These are phyloP conservation scores for Verticillium nubilum DNA, from an alignment of 2,329 filamentous ascomycete species.

Conservation along the genomic window DNA sequence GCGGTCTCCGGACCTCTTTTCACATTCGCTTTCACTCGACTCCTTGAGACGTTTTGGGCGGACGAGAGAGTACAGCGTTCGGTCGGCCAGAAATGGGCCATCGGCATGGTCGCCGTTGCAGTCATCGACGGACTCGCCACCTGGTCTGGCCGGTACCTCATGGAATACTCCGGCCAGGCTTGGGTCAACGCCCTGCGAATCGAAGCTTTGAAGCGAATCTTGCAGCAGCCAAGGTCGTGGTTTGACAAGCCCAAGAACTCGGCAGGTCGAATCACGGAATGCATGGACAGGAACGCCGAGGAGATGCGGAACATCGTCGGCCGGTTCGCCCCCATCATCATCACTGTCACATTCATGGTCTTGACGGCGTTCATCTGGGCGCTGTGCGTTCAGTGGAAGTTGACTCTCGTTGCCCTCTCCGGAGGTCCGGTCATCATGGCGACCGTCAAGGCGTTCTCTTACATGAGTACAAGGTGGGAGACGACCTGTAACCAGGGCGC, in stretches of 20 bases:
- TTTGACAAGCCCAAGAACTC: slow-evolving; percentile 67
- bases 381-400: slow-evolving; percentile 67
- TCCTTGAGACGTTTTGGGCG: slow-evolving; percentile 66
- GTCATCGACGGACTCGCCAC: slow-evolving; percentile 58
- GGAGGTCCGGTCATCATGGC: slow-evolving; percentile 62
- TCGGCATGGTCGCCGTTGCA: slow-evolving; percentile 64
- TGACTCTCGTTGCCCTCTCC: slow-evolving; percentile 71
- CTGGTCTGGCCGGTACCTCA: slow-evolving; percentile 62
- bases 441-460: slow-evolving; percentile 60
- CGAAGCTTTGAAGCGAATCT: slow-evolving; percentile 61
- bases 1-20: slow-evolving; percentile 69
- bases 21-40: slow-evolving; percentile 66
- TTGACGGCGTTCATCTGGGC: slow-evolving; percentile 69
- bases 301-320: slow-evolving; percentile 82
- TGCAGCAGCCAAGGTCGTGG: slow-evolving; percentile 73
- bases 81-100: slow-evolving; percentile 59
- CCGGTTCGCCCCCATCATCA: slow-evolving; percentile 65
- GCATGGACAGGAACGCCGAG: slow-evolving; percentile 75
- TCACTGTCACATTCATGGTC: slow-evolving; percentile 63
- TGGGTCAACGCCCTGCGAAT: slow-evolving; percentile 73
- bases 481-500: slow-evolving; percentile 57
- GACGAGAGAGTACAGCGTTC: slow-evolving; percentile 37
- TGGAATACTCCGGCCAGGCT: slow-evolving; percentile 65
- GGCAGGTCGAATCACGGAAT: slow-evolving; percentile 58
- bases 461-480: slow-evolving; percentile 68